These are phyloP conservation scores for Entomortierella chlamydospora DNA, from an alignment of 192 early-diverging fungal genomes.

Conservation along the genomic window DNA sequence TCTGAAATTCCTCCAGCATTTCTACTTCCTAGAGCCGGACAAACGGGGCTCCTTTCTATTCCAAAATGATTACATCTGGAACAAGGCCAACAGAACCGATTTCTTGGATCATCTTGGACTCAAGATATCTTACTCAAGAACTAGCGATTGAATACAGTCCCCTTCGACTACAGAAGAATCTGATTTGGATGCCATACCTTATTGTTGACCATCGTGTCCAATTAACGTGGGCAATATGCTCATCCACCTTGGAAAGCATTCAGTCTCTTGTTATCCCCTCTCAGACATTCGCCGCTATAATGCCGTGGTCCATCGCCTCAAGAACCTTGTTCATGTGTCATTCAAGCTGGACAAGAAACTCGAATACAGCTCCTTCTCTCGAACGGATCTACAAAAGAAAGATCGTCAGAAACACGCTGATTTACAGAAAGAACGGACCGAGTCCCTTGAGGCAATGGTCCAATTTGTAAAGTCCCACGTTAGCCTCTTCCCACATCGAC, in stretches of 20 bases:
- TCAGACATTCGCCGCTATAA: conserved; percentile 16
- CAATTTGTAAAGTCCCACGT: conserved; percentile 22
- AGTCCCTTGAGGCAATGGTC: conserved; percentile 13
- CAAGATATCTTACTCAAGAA: background rate
- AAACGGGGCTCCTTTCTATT: background rate
- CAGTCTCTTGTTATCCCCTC: conserved; percentile 14
- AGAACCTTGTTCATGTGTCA: conserved; percentile 1
- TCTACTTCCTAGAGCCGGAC: background rate
- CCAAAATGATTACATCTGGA: background rate
- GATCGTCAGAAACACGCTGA: background rate
- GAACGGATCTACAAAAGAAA: background rate
- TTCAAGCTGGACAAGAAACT: conserved; percentile 28
- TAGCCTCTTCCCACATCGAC: background rate
- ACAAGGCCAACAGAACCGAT: background rate
- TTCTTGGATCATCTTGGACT: background rate
- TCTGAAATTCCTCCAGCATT: conserved; percentile 11
- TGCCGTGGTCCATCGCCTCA: conserved; percentile 2
- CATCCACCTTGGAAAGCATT: conserved; percentile 10
- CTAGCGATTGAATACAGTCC: conserved; percentile 15
- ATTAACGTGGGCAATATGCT: conserved; percentile 25
- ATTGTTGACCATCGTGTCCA: conserved; percentile 1
- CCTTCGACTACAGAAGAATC: background rate
- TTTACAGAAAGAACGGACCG: background rate
- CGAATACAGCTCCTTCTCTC: background rate
- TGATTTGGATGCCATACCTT: background rate